Evolutionary conservation across 441 rosid genomes (phyloP).

Genomic region (Syzygium syzygioides): DNA sequence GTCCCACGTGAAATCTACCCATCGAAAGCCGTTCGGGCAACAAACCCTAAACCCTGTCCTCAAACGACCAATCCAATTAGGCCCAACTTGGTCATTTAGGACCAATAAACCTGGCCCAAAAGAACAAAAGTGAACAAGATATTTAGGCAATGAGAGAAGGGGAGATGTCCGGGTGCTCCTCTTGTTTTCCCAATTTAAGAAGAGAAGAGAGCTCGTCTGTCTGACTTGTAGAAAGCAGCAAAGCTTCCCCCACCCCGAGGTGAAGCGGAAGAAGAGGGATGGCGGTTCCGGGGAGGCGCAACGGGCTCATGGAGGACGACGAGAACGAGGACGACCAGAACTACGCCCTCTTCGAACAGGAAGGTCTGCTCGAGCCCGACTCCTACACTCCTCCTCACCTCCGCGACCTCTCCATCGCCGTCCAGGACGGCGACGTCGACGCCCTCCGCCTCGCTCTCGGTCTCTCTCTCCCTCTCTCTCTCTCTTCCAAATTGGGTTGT

Average conservation of each 20-base stretch:
- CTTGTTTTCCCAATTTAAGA: background rate
- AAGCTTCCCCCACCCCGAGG: background rate
- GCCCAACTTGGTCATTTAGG: background rate
- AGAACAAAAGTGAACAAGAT: background rate
- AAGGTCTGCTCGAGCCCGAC: constrained; percentile 37
- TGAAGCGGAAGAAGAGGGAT: constrained; percentile 14
- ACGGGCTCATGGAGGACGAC: constrained; percentile 62
- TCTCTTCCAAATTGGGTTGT: background rate
- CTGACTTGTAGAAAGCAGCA: background rate
- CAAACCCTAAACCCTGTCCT: background rate
- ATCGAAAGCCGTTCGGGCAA: background rate
- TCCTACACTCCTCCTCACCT: constrained; percentile 57
- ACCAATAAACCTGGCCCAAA: background rate
- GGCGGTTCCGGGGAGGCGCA: constrained; percentile 79
- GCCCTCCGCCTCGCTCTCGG: constrained; percentile 72
- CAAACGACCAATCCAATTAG: background rate
- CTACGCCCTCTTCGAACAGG: constrained; percentile 43
- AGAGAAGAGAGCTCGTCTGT: background rate
- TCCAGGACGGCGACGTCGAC: constrained; percentile 49
- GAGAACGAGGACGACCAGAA: constrained; percentile 59
- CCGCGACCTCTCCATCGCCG: constrained; percentile 64
- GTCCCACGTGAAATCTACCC: background rate
- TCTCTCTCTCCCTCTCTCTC: constrained; percentile 4
- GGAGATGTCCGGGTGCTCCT: no score
- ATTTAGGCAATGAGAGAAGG: background rate